A percentile compares a stretch with the other conserved stretches of the same genome.
These are phyloP conservation scores for Rubia peregrina DNA, from an alignment of 305 asterid species.

Conservation along the genomic window DNA sequence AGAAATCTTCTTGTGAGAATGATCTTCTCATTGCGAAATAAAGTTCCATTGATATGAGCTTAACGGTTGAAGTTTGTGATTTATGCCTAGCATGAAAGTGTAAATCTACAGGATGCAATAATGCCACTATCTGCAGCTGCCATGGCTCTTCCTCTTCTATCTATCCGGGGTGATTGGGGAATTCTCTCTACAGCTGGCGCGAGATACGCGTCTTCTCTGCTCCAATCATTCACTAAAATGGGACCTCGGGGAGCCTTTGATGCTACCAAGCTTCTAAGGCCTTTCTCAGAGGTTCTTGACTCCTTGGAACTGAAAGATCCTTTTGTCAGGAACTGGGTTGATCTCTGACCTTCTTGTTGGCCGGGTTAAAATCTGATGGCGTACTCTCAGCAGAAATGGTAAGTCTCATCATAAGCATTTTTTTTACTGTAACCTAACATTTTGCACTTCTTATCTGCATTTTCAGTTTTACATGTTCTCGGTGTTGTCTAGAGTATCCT, in stretches of 20 bases:
- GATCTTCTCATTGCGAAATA: conserved; percentile 5
- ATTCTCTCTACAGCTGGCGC: conserved; percentile 82
- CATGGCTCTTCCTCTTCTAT: conserved; percentile 91
- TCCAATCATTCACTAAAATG: conserved; percentile 84
- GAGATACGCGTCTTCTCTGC: conserved; percentile 79
- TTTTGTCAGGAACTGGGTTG: conserved; percentile 81
- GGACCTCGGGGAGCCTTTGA: conserved; percentile 87
- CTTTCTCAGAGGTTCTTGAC: conserved; percentile 70
- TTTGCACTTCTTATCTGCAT: conserved; percentile 3
- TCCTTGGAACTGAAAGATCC: conserved; percentile 75
- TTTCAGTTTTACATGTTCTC: conserved; percentile 85
- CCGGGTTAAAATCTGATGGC: conserved; percentile 89
- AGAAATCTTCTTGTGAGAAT: conserved; percentile 79
- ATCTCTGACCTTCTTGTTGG: conserved; percentile 88
- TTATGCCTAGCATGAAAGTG: not conserved
- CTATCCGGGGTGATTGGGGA: conserved; percentile 85
- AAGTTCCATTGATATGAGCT: not conserved
- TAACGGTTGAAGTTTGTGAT: not conserved
- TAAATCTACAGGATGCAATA: conserved; percentile 56
- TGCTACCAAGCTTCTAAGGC: conserved; percentile 82
- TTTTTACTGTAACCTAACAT: not conserved
- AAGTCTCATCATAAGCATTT: conserved; percentile 15
- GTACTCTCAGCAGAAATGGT: conserved; percentile 93
- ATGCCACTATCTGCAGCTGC: conserved; percentile 87
- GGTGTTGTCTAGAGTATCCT: conserved; percentile 82